Percentiles rank a stretch among this genome's conserved stretches.
phyloP scores from a whole-genome alignment of 1,139 yeast species.

The Yamadazyma jaroonii region DNA sequence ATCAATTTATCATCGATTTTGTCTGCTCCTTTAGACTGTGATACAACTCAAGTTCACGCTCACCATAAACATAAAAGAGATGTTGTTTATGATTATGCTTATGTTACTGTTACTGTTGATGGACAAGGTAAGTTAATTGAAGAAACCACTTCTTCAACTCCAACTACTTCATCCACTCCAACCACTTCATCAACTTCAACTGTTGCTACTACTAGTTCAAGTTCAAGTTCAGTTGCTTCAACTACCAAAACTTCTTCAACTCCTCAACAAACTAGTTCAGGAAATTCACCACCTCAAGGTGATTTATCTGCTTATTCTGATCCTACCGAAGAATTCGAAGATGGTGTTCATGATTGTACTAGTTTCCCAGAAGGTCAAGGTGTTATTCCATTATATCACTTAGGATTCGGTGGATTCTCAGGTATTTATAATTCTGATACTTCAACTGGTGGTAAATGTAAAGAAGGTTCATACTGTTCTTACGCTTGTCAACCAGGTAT shows the following conservation, averaged over 20 bases:
- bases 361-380: constrained; percentile 68
- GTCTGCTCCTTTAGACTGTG: constrained; percentile 30
- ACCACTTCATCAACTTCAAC: constrained; percentile 5
- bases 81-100: constrained; percentile 77
- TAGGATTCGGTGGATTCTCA: constrained; percentile 70
- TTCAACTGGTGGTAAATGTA: constrained; percentile 64
- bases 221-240: constrained; percentile 13
- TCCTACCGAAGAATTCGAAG: constrained; percentile 56
- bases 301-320: constrained; percentile 51
- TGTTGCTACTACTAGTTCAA: constrained; percentile 16
- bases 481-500: constrained; percentile 88
- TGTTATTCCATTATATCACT: constrained; percentile 59
- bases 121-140: constrained; percentile 53
- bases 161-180: constrained; percentile 11
- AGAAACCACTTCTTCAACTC: constrained; percentile 16
- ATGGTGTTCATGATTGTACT: constrained; percentile 61
- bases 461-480: constrained; percentile 77
- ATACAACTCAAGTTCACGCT: constrained; percentile 19
- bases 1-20: constrained; percentile 18
- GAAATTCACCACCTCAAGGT: constrained; percentile 42
- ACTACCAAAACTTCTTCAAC: constrained; percentile 20
- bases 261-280: constrained; percentile 13
- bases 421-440: constrained; percentile 65
- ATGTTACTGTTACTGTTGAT: constrained; percentile 73
- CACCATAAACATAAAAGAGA: constrained; percentile 66